Conservation (phyloP, 2,329 filamentous ascomycete genomes). For the Coleophoma eucalyptorum region DNA sequence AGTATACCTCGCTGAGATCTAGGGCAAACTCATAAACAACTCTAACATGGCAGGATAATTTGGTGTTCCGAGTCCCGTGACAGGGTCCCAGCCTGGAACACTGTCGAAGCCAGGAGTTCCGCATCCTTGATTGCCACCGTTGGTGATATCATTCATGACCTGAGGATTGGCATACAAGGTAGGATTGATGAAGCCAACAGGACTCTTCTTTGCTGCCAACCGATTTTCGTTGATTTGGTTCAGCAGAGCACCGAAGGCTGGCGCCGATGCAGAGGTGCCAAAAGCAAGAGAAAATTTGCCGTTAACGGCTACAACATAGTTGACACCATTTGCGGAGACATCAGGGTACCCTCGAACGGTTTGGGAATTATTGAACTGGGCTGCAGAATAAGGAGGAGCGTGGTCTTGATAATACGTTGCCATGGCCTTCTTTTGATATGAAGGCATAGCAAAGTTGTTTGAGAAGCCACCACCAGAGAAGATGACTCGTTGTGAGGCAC, state of each 20-base stretch:
- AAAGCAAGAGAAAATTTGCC: conserved; percentile 39
- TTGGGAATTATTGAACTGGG: conserved; percentile 42
- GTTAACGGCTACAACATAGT: conserved; percentile 38
- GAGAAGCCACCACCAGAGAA: conserved; percentile 75
- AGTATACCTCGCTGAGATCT: neutral
- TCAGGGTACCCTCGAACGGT: conserved; percentile 43
- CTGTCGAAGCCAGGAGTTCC: conserved; percentile 27
- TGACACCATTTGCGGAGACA: conserved; percentile 39
- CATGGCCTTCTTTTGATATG: conserved; percentile 36
- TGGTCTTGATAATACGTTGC: conserved; percentile 20
- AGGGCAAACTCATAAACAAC: conserved; percentile 22
- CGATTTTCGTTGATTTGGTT: conserved; percentile 38
- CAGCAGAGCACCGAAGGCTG: conserved; percentile 35
- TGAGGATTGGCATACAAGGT: conserved; percentile 21
- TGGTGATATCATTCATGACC: conserved; percentile 27
- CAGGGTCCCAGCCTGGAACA: conserved; percentile 29
- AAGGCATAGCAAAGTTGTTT: conserved; percentile 40
- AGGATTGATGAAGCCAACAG: conserved; percentile 36
- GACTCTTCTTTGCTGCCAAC: conserved; percentile 26
- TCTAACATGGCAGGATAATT: conserved; percentile 20
- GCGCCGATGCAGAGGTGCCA: conserved; percentile 44
- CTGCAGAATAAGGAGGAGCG: conserved; percentile 26
- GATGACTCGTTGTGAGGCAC: conserved; percentile 53
- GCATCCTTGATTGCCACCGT: conserved; percentile 27
- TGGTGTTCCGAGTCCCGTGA: conserved; percentile 28